Base-by-base conservation (phyloP, 2,329 filamentous ascomycete genomes). In the Ascochyta lentis region DNA sequence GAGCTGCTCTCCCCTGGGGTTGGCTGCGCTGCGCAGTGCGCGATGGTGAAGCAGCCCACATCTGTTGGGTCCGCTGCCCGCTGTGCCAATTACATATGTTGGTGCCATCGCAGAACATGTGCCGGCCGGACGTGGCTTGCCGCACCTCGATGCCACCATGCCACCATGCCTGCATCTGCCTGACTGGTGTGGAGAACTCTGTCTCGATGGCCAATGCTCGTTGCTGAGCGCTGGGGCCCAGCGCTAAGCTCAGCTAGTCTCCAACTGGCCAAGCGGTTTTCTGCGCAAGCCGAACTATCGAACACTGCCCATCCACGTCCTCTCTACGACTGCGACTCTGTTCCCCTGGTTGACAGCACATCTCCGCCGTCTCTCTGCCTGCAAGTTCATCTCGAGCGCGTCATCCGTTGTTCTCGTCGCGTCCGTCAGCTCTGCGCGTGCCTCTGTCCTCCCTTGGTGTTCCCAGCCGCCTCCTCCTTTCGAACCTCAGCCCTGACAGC, bases 351-450 rank as follows among this genome's bases (percentile, higher is more conserved):
- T 34, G 10, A 37, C 10, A 51, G 48, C 33, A 39, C 50, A 39
- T 39, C 37, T 26, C 42, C 46, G 53, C 41, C 34, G 53, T 51
- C n/a, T 22, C 26, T 51, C 27, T 44, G 38, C 42, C 42, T 31
- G 47, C 37, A 51, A 26, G 10, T 40, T 33, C 48, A 51, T 56
- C 53, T 51, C 47, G 38, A 51, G 42, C 38, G 38, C 53, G 39
- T 12, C 27, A 34, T 46, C 42, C 26, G 22, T 47, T 38, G 72
- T 76, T 59, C 56, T 65, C 65, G 40, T 49, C 29, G 54, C 54
- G 49, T 24, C 31, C 46, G 26, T 44, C 40, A 48, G 19, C 48
- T 23, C 23, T 42, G 38, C 42, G 53, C 53, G 37, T 48, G 53
- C 42, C 53, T 64, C 61, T 58, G 62, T 49, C 62, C 61, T 64